These are phyloP conservation scores for Lojkania enalia DNA, from an alignment of 2,329 filamentous ascomycete species.

Conservation along the genomic window DNA sequence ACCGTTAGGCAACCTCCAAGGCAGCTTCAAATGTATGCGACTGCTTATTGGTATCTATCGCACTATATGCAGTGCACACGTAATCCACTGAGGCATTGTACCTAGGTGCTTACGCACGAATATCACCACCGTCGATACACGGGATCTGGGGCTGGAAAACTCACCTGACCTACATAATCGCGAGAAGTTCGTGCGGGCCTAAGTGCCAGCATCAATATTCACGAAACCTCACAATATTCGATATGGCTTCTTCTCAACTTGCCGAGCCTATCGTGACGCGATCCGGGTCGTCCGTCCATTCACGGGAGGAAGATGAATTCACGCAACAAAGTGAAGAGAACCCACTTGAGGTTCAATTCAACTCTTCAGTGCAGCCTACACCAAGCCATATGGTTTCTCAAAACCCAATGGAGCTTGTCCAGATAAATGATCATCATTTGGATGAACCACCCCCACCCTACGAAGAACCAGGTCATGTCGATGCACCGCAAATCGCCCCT, in stretches of 20 bases:
- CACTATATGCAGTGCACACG: too few relatives aligned
- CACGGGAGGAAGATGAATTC: conserved; percentile 15
- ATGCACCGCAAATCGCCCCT: conserved; percentile 15
- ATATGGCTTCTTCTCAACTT: conserved; percentile 9
- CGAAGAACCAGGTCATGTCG: conserved; percentile 9
- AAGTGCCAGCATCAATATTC: too few relatives aligned
- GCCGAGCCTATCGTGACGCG: conserved; percentile 11
- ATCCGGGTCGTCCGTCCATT: conserved; percentile 9
- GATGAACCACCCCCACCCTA: conserved; percentile 28
- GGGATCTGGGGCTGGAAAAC: too few relatives aligned
- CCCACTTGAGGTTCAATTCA: conserved; percentile 14
- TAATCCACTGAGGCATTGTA: too few relatives aligned
- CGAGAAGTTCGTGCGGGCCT: too few relatives aligned
- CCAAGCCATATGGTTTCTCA: conserved; percentile 4
- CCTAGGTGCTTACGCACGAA: too few relatives aligned
- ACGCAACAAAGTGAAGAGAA: conserved; percentile 16
- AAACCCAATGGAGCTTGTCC: conserved; percentile 5
- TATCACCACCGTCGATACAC: too few relatives aligned
- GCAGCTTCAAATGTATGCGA: too few relatives aligned
- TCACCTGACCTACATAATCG: too few relatives aligned
- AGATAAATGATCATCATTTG: conserved; percentile 7
- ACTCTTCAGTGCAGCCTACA: conserved; percentile 9
- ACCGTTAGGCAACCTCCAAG: too few relatives aligned
- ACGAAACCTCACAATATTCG: too few relatives aligned
- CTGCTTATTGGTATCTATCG: too few relatives aligned